Conservation (phyloP, 116 monocot genomes). For the Iris pallida region DNA sequence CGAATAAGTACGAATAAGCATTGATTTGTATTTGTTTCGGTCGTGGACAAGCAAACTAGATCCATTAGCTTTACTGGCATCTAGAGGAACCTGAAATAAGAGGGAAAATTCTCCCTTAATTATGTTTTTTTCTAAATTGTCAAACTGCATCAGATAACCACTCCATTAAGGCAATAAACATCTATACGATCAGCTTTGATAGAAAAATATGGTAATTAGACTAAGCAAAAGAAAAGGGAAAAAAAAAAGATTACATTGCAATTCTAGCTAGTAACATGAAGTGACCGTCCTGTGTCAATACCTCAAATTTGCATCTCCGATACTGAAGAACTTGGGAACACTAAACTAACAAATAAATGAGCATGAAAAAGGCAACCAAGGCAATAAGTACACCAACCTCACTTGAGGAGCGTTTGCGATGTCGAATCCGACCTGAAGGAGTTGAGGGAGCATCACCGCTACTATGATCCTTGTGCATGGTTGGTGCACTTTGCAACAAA, state of each 20-base stretch:
- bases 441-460: conserved; percentile 18
- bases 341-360: background rate
- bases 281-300: too few species aligned
- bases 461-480: conserved; percentile 34
- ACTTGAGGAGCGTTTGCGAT: conserved; percentile 55
- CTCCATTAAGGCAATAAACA: background rate
- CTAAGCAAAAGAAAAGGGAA: too few species aligned
- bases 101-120: background rate
- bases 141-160: background rate
- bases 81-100: conserved; percentile 47
- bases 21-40: conserved; percentile 79
- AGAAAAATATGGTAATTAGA: too few species aligned
- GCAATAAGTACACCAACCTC: conserved; percentile 41
- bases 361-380: background rate
- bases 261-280: background rate
- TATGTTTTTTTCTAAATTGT: background rate
- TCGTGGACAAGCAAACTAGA: conserved; percentile 65
- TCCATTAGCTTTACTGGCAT: conserved; percentile 51
- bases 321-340: background rate
- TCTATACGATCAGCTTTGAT: background rate
- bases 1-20: conserved; percentile 83
- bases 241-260: too few species aligned
- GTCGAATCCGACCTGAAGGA: conserved; percentile 42
- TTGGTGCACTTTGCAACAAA: background rate
- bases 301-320: too few species aligned